Evolutionary conservation across 2,329 filamentous ascomycete genomes (phyloP).

Genomic region (Trichoderma sp.): DNA sequence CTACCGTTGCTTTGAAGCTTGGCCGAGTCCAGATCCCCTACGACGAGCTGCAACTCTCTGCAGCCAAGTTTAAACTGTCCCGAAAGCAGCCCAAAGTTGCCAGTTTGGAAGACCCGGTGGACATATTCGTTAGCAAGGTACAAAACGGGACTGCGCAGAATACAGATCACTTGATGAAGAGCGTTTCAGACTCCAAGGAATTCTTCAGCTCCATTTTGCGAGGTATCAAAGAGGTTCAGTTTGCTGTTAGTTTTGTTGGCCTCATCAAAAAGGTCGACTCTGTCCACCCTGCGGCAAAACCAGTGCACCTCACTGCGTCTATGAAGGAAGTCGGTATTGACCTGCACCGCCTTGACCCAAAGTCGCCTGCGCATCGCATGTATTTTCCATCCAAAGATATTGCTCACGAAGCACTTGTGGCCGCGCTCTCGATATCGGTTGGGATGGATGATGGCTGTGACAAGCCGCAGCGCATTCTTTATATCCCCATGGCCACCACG

Average conservation of each 20-base stretch:
- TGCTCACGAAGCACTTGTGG: constrained; percentile 90
- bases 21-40: constrained; percentile 88
- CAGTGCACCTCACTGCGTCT: constrained; percentile 80
- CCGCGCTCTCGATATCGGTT: constrained; percentile 88
- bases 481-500: constrained; percentile 96
- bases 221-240: constrained; percentile 94
- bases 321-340: constrained; percentile 98
- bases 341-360: constrained; percentile 85
- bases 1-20: constrained; percentile 85
- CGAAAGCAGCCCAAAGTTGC: constrained; percentile 39
- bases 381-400: constrained; percentile 93
- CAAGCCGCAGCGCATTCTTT: constrained; percentile 82
- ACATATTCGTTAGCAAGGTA: constrained; percentile 74
- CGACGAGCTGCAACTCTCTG: constrained; percentile 74
- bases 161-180: constrained; percentile 68
- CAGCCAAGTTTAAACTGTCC: constrained; percentile 55
- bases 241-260: constrained; percentile 88
- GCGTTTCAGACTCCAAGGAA: constrained; percentile 88
- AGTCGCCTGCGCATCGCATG: constrained; percentile 95
- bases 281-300: constrained; percentile 65
- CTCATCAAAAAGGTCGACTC: constrained; percentile 77
- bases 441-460: constrained; percentile 89
- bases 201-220: constrained; percentile 87
- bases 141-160: constrained; percentile 61
- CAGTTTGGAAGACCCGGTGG: constrained; percentile 48